A percentile compares a stretch with the other conserved stretches of the same genome.
These are phyloP conservation scores for Solanum ossicruentum DNA, from an alignment of 257 asterid genomes.

Conservation along the genomic window DNA sequence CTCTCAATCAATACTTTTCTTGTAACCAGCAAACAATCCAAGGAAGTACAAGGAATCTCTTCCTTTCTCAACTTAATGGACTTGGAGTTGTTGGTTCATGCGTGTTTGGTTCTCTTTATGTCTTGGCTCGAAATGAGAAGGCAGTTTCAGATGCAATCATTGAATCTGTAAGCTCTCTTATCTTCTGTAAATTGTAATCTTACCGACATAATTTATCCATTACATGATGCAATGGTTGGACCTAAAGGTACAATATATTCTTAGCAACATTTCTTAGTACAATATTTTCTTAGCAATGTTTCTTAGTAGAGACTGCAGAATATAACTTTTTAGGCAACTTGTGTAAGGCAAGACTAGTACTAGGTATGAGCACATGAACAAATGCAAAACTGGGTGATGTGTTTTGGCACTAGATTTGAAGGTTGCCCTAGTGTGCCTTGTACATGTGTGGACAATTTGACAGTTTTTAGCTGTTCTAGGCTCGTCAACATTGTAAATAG, in stretches of 20 bases:
- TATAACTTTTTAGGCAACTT: too few relatives aligned
- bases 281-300: not conserved
- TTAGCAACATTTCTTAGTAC: not conserved
- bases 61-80: conserved; percentile 43
- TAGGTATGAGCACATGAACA: too few relatives aligned
- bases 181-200: not conserved
- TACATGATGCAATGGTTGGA: not conserved
- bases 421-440: too few relatives aligned
- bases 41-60: conserved; percentile 25
- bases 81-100: conserved; percentile 53
- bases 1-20: conserved; percentile 14
- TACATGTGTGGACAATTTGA: too few relatives aligned
- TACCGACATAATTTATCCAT: not conserved
- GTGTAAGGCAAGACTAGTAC: too few relatives aligned
- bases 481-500: too few relatives aligned
- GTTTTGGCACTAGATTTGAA: too few relatives aligned
- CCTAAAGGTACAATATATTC: not conserved
- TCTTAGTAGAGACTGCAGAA: not conserved
- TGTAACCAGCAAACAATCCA: conserved; percentile 27
- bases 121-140: conserved; percentile 38
- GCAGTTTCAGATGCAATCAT: conserved; percentile 35
- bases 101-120: conserved; percentile 57
- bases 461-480: too few relatives aligned
- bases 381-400: too few relatives aligned
- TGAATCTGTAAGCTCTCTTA: conserved; percentile 49